These are phyloP conservation scores for Corymbia calophylla DNA, from an alignment of 441 rosid species.

Conservation along the genomic window DNA sequence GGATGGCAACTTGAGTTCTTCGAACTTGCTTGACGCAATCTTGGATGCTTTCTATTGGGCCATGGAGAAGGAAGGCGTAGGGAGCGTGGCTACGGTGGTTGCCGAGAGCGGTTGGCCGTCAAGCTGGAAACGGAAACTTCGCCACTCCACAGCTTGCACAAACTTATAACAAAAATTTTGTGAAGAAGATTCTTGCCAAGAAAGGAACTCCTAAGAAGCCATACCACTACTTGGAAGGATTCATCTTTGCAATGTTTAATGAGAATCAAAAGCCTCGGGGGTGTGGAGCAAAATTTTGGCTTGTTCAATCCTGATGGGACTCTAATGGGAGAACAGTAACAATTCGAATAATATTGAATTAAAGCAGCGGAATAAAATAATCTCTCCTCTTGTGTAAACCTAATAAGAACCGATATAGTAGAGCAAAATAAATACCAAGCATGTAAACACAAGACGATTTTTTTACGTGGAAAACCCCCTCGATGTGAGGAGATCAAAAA, in stretches of 20 bases:
- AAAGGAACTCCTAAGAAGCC: background rate
- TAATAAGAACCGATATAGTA: too few relatives aligned
- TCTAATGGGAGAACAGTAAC: too few relatives aligned
- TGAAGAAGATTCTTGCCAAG: background rate
- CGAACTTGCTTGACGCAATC: background rate
- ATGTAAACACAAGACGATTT: too few relatives aligned
- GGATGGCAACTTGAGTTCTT: background rate
- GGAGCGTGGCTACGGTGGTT: background rate
- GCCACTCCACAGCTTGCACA: background rate
- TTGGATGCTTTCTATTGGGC: background rate
- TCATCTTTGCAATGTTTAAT: background rate
- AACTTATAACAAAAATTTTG: background rate
- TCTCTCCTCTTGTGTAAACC: too few relatives aligned
- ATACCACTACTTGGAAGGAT: background rate
- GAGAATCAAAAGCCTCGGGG: background rate
- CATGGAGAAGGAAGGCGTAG: background rate
- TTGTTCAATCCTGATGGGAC: background rate
- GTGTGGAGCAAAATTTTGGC: background rate
- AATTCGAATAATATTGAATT: too few relatives aligned
- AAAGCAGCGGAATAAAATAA: too few relatives aligned
- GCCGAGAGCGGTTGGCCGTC: background rate
- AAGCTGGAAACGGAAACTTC: background rate
- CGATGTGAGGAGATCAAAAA: too few relatives aligned
- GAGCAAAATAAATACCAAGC: too few relatives aligned
- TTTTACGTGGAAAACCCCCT: too few relatives aligned